A percentile compares a stretch with the other conserved stretches of the same genome.
Evolutionary conservation across 2,329 filamentous ascomycete species (phyloP).

Genomic region (Magnaporthiopsis incrustans): DNA sequence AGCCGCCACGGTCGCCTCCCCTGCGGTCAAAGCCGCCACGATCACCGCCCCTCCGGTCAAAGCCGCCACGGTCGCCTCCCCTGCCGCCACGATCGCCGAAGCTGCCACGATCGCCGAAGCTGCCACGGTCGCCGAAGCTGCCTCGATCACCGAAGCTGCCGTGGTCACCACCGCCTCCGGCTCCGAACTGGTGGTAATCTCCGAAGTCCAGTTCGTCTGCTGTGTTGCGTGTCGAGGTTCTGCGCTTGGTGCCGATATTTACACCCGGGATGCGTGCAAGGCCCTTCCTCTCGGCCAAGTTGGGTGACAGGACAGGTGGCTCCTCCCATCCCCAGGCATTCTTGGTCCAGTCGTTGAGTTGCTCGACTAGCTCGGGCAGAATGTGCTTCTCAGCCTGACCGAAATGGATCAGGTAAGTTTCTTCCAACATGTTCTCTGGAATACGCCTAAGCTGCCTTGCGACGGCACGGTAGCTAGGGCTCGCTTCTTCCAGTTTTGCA

Average conservation of each 20-base stretch:
- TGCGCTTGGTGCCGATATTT: slow-evolving; percentile 2
- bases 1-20: slow-evolving; percentile 9
- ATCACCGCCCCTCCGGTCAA: not conserved
- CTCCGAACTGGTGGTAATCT: slow-evolving; percentile 9
- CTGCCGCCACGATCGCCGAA: slow-evolving; percentile 12
- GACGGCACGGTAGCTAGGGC: not conserved
- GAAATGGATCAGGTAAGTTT: slow-evolving; percentile 50
- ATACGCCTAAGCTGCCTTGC: slow-evolving; percentile 26
- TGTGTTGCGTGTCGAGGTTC: not conserved
- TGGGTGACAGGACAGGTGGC: slow-evolving; percentile 31
- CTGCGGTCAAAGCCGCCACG: slow-evolving; percentile 10
- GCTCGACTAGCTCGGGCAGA: slow-evolving; percentile 31
- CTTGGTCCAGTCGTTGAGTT: slow-evolving; percentile 45
- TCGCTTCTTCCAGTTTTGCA: slow-evolving; percentile 28
- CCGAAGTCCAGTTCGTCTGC: slow-evolving; percentile 1
- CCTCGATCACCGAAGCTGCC: slow-evolving; percentile 7
- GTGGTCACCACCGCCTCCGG: slow-evolving; percentile 7
- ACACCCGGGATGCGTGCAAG: not conserved
- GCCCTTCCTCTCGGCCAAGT: slow-evolving; percentile 4
- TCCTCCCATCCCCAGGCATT: slow-evolving; percentile 43
- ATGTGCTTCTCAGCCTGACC: slow-evolving; percentile 32
- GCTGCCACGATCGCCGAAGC: slow-evolving; percentile 11
- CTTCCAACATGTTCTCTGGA: slow-evolving; percentile 30
- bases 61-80: slow-evolving; percentile 2
- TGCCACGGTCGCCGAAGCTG: slow-evolving; percentile 8